Percentiles rank a stretch among this genome's conserved stretches.
phyloP scores from a whole-genome alignment of 352 stramenopile species.

The Phytophthora fragariae region DNA sequence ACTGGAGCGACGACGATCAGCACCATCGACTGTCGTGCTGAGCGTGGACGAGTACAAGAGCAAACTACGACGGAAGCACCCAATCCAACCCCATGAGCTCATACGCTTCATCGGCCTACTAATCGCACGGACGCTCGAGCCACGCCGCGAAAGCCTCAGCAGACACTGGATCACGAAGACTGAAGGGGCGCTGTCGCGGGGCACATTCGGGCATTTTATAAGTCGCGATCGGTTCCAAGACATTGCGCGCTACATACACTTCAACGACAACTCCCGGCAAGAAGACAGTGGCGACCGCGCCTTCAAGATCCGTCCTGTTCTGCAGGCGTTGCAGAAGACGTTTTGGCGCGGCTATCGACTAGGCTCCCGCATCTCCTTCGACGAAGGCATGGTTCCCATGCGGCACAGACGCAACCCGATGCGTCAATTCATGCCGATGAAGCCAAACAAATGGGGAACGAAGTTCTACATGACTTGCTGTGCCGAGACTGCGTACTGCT shows the following conservation, averaged over 20 bases:
- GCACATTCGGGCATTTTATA: slow-evolving; percentile 12
- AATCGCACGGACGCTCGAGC: background rate
- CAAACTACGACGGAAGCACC: slow-evolving; percentile 2
- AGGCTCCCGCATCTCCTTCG: no score
- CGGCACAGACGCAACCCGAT: no score
- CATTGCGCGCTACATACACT: slow-evolving; percentile 8
- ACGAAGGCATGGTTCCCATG: no score
- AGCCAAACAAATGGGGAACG: no score
- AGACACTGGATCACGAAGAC: slow-evolving; percentile 12
- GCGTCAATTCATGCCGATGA: no score
- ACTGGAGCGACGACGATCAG: background rate
- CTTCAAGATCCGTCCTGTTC: slow-evolving; percentile 9
- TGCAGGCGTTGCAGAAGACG: background rate
- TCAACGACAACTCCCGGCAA: slow-evolving; percentile 6
- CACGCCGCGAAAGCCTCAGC: slow-evolving; percentile 1
- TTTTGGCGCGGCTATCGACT: no score
- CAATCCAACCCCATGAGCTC: slow-evolving; percentile 7
- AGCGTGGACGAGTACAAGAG: slow-evolving; percentile 8
- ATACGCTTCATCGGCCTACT: slow-evolving; percentile 4
- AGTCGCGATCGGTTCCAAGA: slow-evolving; percentile 14
- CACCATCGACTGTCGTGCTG: slow-evolving; percentile 5
- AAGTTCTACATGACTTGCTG: no score
- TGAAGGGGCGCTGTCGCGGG: slow-evolving; percentile 1
- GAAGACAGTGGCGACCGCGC: slow-evolving; percentile 1
- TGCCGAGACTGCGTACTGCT: no score